These are phyloP conservation scores for Arthrobotrys iridis DNA, from an alignment of 2,329 filamentous ascomycete species.

Conservation along the genomic window DNA sequence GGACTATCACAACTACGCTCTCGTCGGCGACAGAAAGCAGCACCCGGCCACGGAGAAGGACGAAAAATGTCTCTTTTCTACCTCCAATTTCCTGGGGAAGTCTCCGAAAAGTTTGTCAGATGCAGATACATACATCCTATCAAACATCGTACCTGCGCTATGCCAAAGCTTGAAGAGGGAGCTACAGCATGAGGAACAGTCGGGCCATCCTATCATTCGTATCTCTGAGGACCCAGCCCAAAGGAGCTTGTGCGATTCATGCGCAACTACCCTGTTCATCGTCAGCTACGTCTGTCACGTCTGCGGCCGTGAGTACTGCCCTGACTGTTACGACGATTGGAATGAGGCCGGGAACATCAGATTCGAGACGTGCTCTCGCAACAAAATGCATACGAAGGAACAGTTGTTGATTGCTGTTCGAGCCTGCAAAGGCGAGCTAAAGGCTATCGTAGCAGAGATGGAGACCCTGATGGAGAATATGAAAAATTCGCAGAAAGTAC, in stretches of 20 bases:
- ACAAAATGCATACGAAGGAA: constrained; percentile 53
- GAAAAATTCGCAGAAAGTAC: background rate
- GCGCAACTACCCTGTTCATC: constrained; percentile 57
- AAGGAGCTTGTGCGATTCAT: constrained; percentile 56
- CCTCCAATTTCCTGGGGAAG: background rate
- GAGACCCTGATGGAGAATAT: constrained; percentile 8
- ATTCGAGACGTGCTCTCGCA: constrained; percentile 55
- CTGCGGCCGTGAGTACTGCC: constrained; percentile 58
- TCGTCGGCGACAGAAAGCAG: constrained; percentile 32
- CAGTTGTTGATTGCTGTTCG: constrained; percentile 56
- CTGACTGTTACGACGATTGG: constrained; percentile 58
- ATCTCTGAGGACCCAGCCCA: constrained; percentile 50
- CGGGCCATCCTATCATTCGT: constrained; percentile 25
- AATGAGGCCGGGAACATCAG: constrained; percentile 22
- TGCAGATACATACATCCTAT: constrained; percentile 37
- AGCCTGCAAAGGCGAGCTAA: constrained; percentile 55
- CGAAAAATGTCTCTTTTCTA: constrained; percentile 23
- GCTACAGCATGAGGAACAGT: constrained; percentile 30
- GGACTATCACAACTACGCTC: constrained; percentile 40
- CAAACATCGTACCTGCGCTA: constrained; percentile 24
- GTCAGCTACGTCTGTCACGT: constrained; percentile 57
- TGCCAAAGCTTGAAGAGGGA: constrained; percentile 26
- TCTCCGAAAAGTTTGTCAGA: background rate
- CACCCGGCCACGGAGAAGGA: constrained; percentile 15
- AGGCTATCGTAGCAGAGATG: constrained; percentile 41